phyloP scores from a whole-genome alignment of 176 grass and related monocot genomes.

The Aegilops sharonensis region DNA sequence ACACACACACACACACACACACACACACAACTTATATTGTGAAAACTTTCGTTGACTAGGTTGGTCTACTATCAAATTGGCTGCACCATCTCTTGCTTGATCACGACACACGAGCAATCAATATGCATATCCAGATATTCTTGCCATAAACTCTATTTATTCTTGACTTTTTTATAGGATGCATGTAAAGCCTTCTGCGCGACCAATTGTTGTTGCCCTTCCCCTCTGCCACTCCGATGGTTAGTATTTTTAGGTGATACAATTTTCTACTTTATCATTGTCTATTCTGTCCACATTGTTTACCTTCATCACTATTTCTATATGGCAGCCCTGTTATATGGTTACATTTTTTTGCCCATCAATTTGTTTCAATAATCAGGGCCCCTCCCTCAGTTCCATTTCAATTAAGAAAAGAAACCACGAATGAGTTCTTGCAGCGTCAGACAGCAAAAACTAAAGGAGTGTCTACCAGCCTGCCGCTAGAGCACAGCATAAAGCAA shows the following conservation, averaged over 20 bases:
- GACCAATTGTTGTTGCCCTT: conserved; percentile 81
- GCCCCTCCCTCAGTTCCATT: too few species aligned
- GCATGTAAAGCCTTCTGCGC: conserved; percentile 88
- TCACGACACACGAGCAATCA: neutral
- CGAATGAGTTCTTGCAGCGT: too few species aligned
- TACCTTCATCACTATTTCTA: neutral
- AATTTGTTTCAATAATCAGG: too few species aligned
- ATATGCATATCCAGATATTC: neutral
- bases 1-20: neutral
- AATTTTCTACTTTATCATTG: neutral
- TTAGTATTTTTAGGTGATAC: conserved; percentile 38
- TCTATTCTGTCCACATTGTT: too few species aligned
- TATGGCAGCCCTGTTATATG: neutral
- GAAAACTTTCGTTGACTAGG: neutral
- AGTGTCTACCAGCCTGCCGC: too few species aligned
- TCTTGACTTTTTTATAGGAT: conserved; percentile 52
- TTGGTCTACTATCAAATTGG: neutral
- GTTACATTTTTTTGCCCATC: neutral
- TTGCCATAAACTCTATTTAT: neutral
- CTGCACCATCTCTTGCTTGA: neutral
- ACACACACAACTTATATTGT: neutral
- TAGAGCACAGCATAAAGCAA: too few species aligned
- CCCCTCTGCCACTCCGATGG: conserved; percentile 89
- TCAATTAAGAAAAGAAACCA: too few species aligned
- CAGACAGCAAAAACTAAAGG: too few species aligned